Percentiles rank a stretch among this genome's conserved stretches.
These are phyloP conservation scores for Pyracantha coccinea DNA, from an alignment of 331 rosid genomes.

Conservation along the genomic window DNA sequence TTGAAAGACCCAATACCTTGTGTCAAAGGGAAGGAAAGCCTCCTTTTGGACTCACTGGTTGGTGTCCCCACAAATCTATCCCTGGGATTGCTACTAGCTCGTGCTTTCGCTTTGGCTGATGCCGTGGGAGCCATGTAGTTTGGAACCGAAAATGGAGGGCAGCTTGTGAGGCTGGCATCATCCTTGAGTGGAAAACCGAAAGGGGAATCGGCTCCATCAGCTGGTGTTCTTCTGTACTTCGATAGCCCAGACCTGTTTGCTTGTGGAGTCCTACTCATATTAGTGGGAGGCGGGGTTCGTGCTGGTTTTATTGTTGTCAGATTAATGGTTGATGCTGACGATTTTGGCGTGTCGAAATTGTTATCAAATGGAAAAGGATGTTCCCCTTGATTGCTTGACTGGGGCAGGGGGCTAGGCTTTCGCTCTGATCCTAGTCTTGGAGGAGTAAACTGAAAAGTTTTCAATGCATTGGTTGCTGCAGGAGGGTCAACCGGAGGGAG, in stretches of 20 bases:
- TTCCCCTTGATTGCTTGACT: conserved; percentile 44
- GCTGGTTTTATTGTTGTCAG: conserved; percentile 33
- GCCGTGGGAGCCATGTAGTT: conserved; percentile 74
- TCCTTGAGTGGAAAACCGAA: conserved; percentile 60
- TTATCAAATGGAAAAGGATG: conserved; percentile 47
- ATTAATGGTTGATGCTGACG: conserved; percentile 53
- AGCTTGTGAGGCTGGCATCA: conserved; percentile 82
- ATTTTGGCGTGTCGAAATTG: conserved; percentile 73
- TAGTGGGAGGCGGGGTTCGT: conserved; percentile 38
- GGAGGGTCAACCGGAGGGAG: conserved; percentile 38
- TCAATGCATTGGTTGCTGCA: conserved; percentile 42
- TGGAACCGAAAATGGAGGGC: conserved; percentile 89
- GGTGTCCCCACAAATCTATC: conserved; percentile 77
- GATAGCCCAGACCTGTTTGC: conserved; percentile 38
- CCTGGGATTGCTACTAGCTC: conserved; percentile 60
- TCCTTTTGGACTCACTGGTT: conserved; percentile 60
- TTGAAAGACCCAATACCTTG: conserved; percentile 72
- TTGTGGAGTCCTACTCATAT: conserved; percentile 35
- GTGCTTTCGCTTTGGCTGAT: conserved; percentile 79
- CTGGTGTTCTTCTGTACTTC: conserved; percentile 34
- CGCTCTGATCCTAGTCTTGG: conserved; percentile 59
- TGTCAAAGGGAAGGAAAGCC: conserved; percentile 68
- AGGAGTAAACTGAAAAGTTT: conserved; percentile 62
- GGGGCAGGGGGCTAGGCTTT: conserved; percentile 56
- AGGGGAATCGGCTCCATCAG: conserved; percentile 42